Base-by-base conservation (phyloP, 768 basidiomycete genomes). In the Exsudoporus frostii region DNA sequence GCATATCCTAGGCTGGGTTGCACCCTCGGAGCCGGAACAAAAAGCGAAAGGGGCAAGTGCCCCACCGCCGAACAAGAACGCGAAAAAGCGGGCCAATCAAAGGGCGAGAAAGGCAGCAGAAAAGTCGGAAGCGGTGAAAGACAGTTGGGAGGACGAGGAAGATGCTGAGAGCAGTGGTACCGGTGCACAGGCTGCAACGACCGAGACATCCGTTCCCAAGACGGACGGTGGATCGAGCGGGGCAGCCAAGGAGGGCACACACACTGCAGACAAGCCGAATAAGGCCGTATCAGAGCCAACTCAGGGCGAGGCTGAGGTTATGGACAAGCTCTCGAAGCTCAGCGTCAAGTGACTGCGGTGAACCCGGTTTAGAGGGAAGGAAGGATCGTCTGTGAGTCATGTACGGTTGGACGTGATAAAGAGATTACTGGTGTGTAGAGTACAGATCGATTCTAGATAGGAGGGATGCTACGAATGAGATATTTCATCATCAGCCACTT, bases 1-100 rank as follows among this genome's bases (percentile, higher is more conserved):
- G n/a, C 86, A 89, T 63, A 83, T 92, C 61, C 75, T 91, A 51
- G 88, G 93, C 40, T 91, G 90, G 90, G 73, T 79, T 13, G 80
- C 90, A 25, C 82, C 87, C 14, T 71, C 79, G 29, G 69, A 78
- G 25, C 59, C 74, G 5, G 64, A 73, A 22, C 57, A 50, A 25
- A 65, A 68, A 44, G 51, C 56, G 10, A 59, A 66, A 8, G 70
- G 71, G 7, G 64, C 76, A 22, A 55, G 62, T 25, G 45, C 54
- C 10, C 38, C 68, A 59, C 74, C 80, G 2, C 70, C 85, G 64
- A 83, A 86, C 70, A 93, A 94, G 75, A 88, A 88, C 42, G 90
- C 85, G 39, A 90, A 85, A 71, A 84, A 86, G 73, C 86, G 84
- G 57, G 87, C 88, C 55, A 92, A 93, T 71, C 78, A 83, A 61